Conservation (phyloP, 768 basidiomycete species). For the Lepiota subincarnata region DNA sequence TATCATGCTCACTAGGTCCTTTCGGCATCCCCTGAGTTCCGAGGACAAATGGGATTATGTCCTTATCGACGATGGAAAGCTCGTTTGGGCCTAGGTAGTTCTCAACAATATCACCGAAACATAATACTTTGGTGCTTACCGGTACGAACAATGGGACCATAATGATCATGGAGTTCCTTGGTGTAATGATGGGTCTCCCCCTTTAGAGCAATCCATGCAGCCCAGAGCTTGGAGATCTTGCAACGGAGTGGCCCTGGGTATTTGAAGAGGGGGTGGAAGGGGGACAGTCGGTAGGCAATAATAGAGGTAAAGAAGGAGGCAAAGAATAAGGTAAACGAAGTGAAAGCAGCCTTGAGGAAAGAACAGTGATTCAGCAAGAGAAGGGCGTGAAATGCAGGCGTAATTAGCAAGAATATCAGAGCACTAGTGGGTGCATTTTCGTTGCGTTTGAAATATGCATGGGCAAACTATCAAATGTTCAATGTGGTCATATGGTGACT, state of each 20-base stretch:
- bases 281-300: conserved; percentile 31
- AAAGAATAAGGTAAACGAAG: conserved; percentile 9
- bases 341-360: neutral
- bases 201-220: conserved; percentile 17
- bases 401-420: neutral
- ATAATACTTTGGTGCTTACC: conserved; percentile 23
- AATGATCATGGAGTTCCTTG: conserved; percentile 25
- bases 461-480: neutral
- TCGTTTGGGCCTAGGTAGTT: conserved; percentile 46
- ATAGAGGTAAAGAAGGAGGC: conserved; percentile 11
- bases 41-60: conserved; percentile 38
- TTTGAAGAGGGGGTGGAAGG: conserved; percentile 33
- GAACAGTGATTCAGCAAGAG: neutral
- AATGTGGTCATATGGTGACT: neutral
- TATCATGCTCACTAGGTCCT: conserved; percentile 39
- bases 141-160: conserved; percentile 34
- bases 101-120: neutral
- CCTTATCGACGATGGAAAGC: conserved; percentile 40
- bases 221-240: conserved; percentile 24
- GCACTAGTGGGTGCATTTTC: neutral
- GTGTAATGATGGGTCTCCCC: conserved; percentile 27
- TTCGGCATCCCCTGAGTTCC: conserved; percentile 49
- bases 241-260: conserved; percentile 33
- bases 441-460: neutral
- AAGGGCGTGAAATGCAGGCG: neutral